These are phyloP conservation scores for Aureobasidium sp. DNA, from an alignment of 2,329 filamentous ascomycete genomes.

Conservation along the genomic window DNA sequence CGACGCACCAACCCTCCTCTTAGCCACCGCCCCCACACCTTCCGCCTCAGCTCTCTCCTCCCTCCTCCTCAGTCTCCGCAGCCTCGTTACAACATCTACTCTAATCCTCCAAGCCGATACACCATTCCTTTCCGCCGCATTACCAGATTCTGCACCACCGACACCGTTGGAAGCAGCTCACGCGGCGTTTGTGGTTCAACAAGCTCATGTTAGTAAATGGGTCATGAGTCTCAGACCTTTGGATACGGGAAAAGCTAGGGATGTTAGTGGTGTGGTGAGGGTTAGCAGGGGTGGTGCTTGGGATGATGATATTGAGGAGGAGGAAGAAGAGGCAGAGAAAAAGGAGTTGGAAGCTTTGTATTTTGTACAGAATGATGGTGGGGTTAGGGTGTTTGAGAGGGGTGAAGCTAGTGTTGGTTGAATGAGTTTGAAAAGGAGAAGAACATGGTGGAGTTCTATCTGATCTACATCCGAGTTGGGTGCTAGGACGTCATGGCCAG, in stretches of 20 bases:
- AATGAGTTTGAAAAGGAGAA: conserved; percentile 9
- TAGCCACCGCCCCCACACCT: conserved; percentile 36
- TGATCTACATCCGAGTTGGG: neutral
- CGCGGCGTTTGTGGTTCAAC: conserved; percentile 72
- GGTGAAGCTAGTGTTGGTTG: conserved; percentile 57
- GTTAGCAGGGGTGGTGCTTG: conserved; percentile 68
- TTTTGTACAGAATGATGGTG: conserved; percentile 80
- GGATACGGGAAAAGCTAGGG: conserved; percentile 89
- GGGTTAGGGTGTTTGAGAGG: conserved; percentile 85
- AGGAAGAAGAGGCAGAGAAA: conserved; percentile 49
- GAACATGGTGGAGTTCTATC: neutral
- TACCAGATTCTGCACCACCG: conserved; percentile 31
- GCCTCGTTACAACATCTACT: conserved; percentile 72
- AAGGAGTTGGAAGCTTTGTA: conserved; percentile 85
- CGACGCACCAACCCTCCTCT: conserved; percentile 48
- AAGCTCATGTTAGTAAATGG: conserved; percentile 79
- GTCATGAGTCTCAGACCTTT: conserved; percentile 78
- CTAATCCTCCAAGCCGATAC: conserved; percentile 77
- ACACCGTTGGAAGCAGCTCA: conserved; percentile 77
- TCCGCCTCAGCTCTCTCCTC: conserved; percentile 33
- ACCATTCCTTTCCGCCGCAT: conserved; percentile 65
- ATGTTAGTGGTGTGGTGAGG: conserved; percentile 90
- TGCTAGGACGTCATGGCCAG: conserved; percentile 3
- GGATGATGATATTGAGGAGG: conserved; percentile 36
- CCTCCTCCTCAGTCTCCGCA: conserved; percentile 34